Conservation (phyloP, 192 early-diverging fungal genomes). For the Dissophora globulifera region DNA sequence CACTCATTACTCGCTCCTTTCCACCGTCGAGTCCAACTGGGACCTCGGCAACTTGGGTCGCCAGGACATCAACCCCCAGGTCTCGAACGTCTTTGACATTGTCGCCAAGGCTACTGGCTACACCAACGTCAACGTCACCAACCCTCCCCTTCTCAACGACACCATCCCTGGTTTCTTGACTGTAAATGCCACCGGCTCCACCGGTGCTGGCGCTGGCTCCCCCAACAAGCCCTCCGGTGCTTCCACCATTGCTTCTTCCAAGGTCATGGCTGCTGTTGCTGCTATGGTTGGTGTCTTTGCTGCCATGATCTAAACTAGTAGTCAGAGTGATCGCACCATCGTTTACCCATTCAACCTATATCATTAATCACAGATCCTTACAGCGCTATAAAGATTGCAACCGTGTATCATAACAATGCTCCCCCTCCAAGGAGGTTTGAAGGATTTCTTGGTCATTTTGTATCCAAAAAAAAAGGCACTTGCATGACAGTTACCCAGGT, state of each 20-base stretch:
- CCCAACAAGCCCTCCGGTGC: conserved; percentile 10
- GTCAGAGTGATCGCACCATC: no score
- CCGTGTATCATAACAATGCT: no score
- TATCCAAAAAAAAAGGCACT: no score
- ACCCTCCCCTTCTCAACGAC: conserved; percentile 48
- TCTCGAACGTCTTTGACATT: conserved; percentile 59
- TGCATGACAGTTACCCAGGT: no score
- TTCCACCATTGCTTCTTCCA: neutral
- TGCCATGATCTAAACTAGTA: conserved; percentile 8
- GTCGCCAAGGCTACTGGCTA: conserved; percentile 48
- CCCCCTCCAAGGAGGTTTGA: no score
- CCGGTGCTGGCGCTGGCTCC: neutral
- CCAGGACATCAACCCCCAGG: conserved; percentile 61
- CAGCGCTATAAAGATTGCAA: no score
- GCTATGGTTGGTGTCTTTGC: conserved; percentile 19
- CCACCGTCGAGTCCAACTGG: conserved; percentile 76
- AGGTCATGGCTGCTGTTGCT: conserved; percentile 13
- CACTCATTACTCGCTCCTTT: conserved; percentile 70
- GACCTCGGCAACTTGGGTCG: conserved; percentile 67
- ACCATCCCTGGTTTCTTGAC: conserved; percentile 53
- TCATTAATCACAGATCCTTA: no score
- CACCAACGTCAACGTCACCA: conserved; percentile 51
- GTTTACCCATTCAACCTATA: no score
- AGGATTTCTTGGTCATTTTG: no score
- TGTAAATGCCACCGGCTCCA: conserved; percentile 1